Evolutionary conservation across 768 basidiomycete genomes (phyloP).

Genomic region (Favolaschia claudopus): DNA sequence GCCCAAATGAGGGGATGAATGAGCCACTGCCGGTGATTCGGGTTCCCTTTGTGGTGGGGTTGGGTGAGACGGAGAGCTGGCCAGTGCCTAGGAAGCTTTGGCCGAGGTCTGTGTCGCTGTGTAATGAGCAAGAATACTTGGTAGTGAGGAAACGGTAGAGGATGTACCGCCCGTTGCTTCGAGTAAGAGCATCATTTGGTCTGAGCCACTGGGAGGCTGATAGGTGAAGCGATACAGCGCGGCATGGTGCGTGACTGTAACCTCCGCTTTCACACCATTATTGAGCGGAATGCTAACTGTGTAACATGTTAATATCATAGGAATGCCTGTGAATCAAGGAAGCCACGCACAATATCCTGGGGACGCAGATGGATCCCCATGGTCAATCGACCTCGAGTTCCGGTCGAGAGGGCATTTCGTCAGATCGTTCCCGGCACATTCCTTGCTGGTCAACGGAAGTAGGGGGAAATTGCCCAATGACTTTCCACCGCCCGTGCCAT

Average conservation of each 20-base stretch:
- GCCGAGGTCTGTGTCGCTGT: slow-evolving; percentile 7
- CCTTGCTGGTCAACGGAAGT: slow-evolving; percentile 11
- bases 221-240: slow-evolving; percentile 54
- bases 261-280: slow-evolving; percentile 52
- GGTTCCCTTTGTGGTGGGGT: slow-evolving; percentile 1
- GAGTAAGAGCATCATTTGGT: slow-evolving; percentile 33
- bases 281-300: slow-evolving; percentile 37
- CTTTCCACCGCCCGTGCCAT: slow-evolving; percentile 3
- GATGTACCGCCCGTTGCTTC: slow-evolving; percentile 15
- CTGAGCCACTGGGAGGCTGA: slow-evolving; percentile 40
- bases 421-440: slow-evolving; percentile 18
- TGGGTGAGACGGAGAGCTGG: background rate
- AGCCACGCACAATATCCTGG: slow-evolving; percentile 24
- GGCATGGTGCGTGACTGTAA: slow-evolving; percentile 51
- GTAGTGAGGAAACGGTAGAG: background rate
- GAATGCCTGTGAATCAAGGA: background rate
- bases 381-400: background rate
- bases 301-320: background rate
- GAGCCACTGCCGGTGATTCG: slow-evolving; percentile 16
- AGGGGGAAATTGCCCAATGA: slow-evolving; percentile 20
- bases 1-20: slow-evolving; percentile 21
- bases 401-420: slow-evolving; percentile 11
- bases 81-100: background rate
- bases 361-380: slow-evolving; percentile 17
- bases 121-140: background rate